Evolutionary conservation across 805 yeast species (phyloP), one percentile per base, ranked within the genome.

Genomic region (Yarrowia keelungensis): DNA sequence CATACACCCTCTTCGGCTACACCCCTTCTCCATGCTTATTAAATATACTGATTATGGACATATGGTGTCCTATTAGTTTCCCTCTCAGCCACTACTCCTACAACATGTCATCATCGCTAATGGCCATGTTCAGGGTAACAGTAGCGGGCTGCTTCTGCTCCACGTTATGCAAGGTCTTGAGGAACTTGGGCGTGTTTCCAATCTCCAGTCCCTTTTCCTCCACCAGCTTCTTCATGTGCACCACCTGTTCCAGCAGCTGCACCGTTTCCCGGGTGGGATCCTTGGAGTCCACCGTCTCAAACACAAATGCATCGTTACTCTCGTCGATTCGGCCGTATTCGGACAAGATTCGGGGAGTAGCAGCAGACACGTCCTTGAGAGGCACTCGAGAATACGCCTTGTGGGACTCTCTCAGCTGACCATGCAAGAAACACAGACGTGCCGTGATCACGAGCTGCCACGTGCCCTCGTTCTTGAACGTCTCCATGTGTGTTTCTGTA

Each of bases 31-130:
- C 39, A 38, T 38, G 39, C 39, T 11, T 38, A 49, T 51, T 36
- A 51, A 51, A 51, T 38, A 51, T 53, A 53, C 16, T 16, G 43
- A 36, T 16, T 36, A 49, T 35, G 22, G 22, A 32, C 36, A 26
- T 5, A 26, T 26, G 32, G 32, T 26, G 32, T 3, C 32, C 32
- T 26, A 26, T 26, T 26, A 26, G 32, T 26, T 26, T 2, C 32
- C 32, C 7, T 2, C 32, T 26, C 32, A 26, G 22, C 15, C n/a
- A 14, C 45, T 39, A 8, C 12, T 12, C 22, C 26, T 26, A 59
- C 50, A 59, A 35, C 50, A 59, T 45, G 35, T 59, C 65, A 45
- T 59, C 65, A 45, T 59, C 65, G 16, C 65, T 62, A 36, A 62
- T 49, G 26, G 45, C 56, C 56, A 62, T 38, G 39, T 62, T 49